Base-by-base conservation (phyloP, 768 basidiomycete species). In the Russula emetica region DNA sequence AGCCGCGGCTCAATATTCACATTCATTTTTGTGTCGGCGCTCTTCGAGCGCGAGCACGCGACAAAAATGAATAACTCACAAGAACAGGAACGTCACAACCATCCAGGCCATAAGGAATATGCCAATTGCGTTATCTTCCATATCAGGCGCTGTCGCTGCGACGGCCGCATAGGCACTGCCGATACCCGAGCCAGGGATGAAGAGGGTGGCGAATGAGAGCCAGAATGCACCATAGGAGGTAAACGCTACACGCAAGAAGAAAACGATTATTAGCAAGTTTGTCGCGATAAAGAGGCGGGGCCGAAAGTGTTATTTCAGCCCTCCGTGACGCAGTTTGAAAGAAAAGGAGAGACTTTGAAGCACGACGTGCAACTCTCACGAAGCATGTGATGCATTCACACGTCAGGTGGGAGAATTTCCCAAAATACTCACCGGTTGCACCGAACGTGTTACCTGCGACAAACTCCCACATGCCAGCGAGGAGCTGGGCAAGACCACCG, bases 211-310 rank as follows among this genome's bases (percentile, higher is more conserved):
- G 55, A 84, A 94, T 5, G 91, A 91, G 76, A 94, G 77, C 92
- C 92, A 94, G 80, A 94, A 94, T 2, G 85, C 88, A 26, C 92
- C 92, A 65, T 88, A 94, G 1, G 87, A 87, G 0, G 84, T 79
- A 79, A 93, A 94, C 0, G 90, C 91, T 87, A 66, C 30, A 20
- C 45, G 28, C 2, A 53, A 34, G 22, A 32, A 28, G 36, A 42
- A 30, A 2, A 45, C 2, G 4, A 14, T 11, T 1, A 36, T 24
- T 11, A 36, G 30, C 14, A 24, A 36, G 38, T 32, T 32, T 7
- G 13, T 14, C 1, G 16, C 24, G 16, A 42, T 18, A 10, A n/a
- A 9, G 20, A 7, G 16, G 14, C 16, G 5, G 16, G 18, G 40
- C 16, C 18, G 3, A 42, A 42, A 20, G 7, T 20, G 6, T 42